Conservation (phyloP, 768 basidiomycete genomes). For the Grammothele lineata region DNA sequence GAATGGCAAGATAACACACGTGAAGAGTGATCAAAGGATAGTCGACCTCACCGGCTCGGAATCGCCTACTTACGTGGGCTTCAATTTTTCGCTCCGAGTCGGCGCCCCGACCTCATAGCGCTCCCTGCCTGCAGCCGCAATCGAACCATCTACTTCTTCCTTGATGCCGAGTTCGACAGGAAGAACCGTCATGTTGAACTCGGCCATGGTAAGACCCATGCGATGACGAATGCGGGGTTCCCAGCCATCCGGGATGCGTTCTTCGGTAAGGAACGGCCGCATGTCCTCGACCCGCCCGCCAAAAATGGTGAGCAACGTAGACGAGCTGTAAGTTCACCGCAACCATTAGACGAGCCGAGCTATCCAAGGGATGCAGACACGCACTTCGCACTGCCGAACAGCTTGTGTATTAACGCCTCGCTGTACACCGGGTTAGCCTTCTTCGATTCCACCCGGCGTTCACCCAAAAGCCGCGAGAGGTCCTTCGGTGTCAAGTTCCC, state of each 20-base stretch:
- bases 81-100: too few relatives aligned
- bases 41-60: too few relatives aligned
- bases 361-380: constrained; percentile 25
- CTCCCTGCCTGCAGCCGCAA: constrained; percentile 3
- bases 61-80: too few relatives aligned
- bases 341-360: too few relatives aligned
- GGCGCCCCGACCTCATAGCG: too few relatives aligned
- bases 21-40: too few relatives aligned
- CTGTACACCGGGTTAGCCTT: constrained; percentile 54
- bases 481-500: constrained; percentile 49
- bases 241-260: constrained; percentile 69
- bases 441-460: constrained; percentile 59
- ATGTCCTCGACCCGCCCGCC: constrained; percentile 60
- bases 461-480: constrained; percentile 51
- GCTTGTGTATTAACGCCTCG: constrained; percentile 46
- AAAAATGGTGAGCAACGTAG: constrained; percentile 61
- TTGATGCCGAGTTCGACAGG: constrained; percentile 28
- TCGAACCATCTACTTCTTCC: constrained; percentile 21
- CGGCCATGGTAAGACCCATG: constrained; percentile 55
- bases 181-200: constrained; percentile 42
- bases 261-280: constrained; percentile 53
- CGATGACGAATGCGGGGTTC: constrained; percentile 53
- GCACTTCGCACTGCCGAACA: constrained; percentile 68
- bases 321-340: constrained; percentile 49
- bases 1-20: too few relatives aligned